Base-by-base conservation (phyloP, 768 basidiomycete genomes). In the Lactifluus rugatus region DNA sequence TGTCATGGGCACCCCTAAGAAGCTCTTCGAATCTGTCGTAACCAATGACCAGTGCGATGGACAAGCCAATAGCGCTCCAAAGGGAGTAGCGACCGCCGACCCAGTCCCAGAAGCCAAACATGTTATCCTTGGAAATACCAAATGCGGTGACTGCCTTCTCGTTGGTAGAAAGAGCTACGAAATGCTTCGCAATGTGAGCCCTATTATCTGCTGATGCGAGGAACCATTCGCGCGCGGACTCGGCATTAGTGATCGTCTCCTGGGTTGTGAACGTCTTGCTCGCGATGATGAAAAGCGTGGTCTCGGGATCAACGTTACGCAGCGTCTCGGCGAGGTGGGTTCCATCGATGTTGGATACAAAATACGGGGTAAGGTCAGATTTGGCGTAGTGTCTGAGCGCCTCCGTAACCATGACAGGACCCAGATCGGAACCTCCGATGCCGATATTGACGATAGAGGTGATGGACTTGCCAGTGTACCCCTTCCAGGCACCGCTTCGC, bases 31-130 rank as follows among this genome's bases (percentile, higher is more conserved):
- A 98, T 78, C 94, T 89, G 37, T 96, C 89, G 69, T 83, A 96
- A 3, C 96, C 96, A 66, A 98, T 89, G 47, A 84, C 87, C 51
- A 98, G 76, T 39, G 90, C 89, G 72, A 99, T 98, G 46, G 90
- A 89, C 58, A 98, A 78, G 58, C 96, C 96, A 65, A 99, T 97
- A 31, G 96, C 95, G 61, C 91, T 93, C 95, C 96, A 98, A 63
- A 99, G 78, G 66, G 89, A 93, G 81, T 99, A 99, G 62, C 95
- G 83, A 26, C 96, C 96, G 62, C 96, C 96, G 62, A 99, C 96
- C 96, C 96, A 99, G 73, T 98, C 96, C 95, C 95, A 99, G 83
- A 99, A 98, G 70, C 88, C 85, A 83, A 99, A 99, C 94, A 99
- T 99, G 76, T 97, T 97, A 65, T 80, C 79, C 60, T 84, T 71